phyloP scores from a whole-genome alignment of 345 rosid genomes.

The Linum tenue region DNA sequence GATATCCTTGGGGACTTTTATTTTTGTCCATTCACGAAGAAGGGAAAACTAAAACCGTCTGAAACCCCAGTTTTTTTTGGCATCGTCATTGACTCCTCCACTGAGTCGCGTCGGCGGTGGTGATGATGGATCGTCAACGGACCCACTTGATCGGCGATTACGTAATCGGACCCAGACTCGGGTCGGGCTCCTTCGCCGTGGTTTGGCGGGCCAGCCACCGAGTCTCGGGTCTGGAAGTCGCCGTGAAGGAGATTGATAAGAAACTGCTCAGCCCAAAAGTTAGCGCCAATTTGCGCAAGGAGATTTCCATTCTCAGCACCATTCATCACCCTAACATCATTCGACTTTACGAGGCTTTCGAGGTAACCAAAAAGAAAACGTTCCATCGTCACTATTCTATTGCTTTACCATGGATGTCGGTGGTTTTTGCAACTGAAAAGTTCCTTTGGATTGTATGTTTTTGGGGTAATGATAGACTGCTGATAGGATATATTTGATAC shows the following conservation, averaged over 20 bases:
- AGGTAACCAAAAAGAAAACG: constrained; percentile 1
- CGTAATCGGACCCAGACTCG: constrained; percentile 55
- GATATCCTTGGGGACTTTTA: no score
- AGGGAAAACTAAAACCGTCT: no score
- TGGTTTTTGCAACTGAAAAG: not conserved
- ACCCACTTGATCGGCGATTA: constrained; percentile 53
- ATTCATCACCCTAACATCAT: constrained; percentile 51
- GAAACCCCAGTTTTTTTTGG: no score
- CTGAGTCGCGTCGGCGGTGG: no score
- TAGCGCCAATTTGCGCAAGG: constrained; percentile 55
- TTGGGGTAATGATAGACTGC: constrained; percentile 37
- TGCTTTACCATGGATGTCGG: not conserved
- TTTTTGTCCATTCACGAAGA: no score
- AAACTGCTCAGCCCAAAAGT: constrained; percentile 52
- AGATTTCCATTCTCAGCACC: constrained; percentile 68
- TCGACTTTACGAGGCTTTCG: constrained; percentile 18
- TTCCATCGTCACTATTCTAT: not conserved
- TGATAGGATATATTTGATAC: constrained; percentile 53
- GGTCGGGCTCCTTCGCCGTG: constrained; percentile 72
- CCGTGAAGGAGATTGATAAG: constrained; percentile 71
- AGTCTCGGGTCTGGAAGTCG: constrained; percentile 42
- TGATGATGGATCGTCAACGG: constrained; percentile 34
- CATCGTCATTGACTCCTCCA: not conserved
- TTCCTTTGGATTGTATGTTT: not conserved
- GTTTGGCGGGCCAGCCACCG: constrained; percentile 64